Conservation (phyloP, 73 alveolate species). For the Paraurostyla sp. region DNA sequence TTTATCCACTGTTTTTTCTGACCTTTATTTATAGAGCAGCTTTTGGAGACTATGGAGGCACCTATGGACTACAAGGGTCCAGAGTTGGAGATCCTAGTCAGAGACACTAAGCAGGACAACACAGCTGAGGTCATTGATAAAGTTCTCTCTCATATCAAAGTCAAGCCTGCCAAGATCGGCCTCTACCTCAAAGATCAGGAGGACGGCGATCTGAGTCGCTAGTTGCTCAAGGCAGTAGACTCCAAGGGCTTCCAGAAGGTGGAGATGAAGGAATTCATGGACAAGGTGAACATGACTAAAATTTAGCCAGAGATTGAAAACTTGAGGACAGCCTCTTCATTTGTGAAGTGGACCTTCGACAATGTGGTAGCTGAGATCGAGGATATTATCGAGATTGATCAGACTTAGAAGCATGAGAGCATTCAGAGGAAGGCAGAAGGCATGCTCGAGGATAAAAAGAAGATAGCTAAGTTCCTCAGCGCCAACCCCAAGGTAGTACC, state of each 20-base stretch:
- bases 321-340: conserved; percentile 24
- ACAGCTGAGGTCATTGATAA: conserved; percentile 53
- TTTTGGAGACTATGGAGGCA: conserved; percentile 30
- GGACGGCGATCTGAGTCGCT: conserved; percentile 43
- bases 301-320: conserved; percentile 49
- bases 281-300: conserved; percentile 32
- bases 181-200: conserved; percentile 39
- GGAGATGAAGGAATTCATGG: conserved; percentile 58
- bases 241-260: not conserved
- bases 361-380: conserved; percentile 74
- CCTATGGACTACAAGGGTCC: conserved; percentile 68
- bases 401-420: conserved; percentile 73
- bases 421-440: conserved; percentile 68
- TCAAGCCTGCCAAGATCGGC: conserved; percentile 21
- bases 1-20: not conserved
- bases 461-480: conserved; percentile 71
- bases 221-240: not conserved
- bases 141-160: conserved; percentile 26
- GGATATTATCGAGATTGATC: conserved; percentile 83
- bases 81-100: conserved; percentile 57
- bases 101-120: conserved; percentile 58
- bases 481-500: conserved; percentile 65
- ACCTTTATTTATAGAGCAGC: conserved; percentile 36
- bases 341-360: conserved; percentile 66
- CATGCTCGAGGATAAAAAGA: conserved; percentile 75